These are phyloP conservation scores for Trichomonas tenax DNA, from an alignment of 208 protist genomes.

Conservation along the genomic window DNA sequence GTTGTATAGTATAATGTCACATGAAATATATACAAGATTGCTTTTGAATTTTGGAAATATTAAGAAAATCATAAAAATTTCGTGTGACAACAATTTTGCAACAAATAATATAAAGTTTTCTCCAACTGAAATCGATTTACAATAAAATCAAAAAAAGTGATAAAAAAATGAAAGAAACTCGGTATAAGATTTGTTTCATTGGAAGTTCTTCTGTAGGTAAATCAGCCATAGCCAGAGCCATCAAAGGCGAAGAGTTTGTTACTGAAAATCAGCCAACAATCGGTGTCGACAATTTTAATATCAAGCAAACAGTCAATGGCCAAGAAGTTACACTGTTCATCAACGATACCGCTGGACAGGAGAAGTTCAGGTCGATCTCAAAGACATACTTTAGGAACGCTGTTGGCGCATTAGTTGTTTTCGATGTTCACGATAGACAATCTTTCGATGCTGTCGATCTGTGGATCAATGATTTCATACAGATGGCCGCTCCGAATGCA, in stretches of 20 bases:
- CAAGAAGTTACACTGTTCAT: background rate
- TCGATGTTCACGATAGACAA: background rate
- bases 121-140: no score
- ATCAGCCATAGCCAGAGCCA: background rate
- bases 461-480: background rate
- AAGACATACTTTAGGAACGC: background rate
- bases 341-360: background rate
- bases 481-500: background rate
- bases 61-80: no score
- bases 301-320: background rate
- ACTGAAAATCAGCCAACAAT: background rate
- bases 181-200: background rate
- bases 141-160: background rate
- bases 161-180: background rate
- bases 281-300: background rate
- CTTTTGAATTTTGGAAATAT: no score
- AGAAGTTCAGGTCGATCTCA: background rate
- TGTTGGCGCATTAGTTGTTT: background rate
- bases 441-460: background rate
- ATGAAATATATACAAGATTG: no score
- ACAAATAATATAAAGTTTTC: no score
- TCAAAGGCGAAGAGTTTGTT: background rate
- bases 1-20: no score
- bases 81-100: no score
- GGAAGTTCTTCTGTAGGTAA: background rate